A percentile compares a stretch with the other conserved stretches of the same genome.
These are phyloP conservation scores for Ganoderma lucidum DNA, from an alignment of 1,284 basidiomycete species.

Conservation along the genomic window DNA sequence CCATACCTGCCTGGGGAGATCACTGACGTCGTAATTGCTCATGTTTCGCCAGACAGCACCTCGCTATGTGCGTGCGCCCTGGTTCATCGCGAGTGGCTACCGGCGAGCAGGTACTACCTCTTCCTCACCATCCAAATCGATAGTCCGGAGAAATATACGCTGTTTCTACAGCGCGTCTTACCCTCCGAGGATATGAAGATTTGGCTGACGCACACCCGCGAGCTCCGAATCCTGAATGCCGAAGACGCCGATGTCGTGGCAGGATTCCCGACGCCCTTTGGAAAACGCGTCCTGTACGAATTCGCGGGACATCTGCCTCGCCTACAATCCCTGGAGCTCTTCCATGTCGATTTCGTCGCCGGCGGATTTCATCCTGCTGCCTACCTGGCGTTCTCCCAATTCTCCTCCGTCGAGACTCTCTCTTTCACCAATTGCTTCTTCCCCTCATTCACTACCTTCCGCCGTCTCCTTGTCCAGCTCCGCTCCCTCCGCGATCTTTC, in stretches of 20 bases:
- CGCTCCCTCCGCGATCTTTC: background rate
- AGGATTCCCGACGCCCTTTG: background rate
- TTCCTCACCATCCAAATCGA: background rate
- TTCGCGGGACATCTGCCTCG: background rate
- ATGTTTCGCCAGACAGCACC: background rate
- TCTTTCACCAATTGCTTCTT: background rate
- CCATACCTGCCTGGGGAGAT: background rate
- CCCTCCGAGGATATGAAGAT: background rate
- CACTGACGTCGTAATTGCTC: background rate
- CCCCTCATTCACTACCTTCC: background rate
- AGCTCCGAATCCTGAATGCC: background rate
- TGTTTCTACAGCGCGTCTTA: background rate
- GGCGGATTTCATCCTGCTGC: background rate
- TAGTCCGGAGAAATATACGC: background rate
- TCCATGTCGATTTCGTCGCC: background rate
- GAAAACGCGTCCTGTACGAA: background rate
- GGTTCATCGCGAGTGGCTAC: background rate
- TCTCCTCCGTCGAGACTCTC: background rate
- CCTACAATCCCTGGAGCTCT: background rate
- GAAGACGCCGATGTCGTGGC: background rate
- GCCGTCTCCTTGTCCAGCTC: background rate
- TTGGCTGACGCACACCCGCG: background rate
- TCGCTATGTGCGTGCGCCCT: background rate
- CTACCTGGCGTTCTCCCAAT: background rate
- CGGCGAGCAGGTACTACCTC: background rate